Conservation (phyloP, 345 rosid species). For the Moricandia moricandioides region DNA sequence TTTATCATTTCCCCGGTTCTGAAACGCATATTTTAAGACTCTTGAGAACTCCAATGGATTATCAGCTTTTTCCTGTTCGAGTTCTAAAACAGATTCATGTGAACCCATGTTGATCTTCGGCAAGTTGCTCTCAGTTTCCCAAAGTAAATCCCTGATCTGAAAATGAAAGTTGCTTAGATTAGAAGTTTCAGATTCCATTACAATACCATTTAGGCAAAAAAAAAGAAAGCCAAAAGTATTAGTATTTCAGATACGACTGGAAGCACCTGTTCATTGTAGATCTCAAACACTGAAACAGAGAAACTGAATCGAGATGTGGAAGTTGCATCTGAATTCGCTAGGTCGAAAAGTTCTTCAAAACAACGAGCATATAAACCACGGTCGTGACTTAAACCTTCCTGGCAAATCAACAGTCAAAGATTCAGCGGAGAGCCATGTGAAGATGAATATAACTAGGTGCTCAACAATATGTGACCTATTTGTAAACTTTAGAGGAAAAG, state of each 20-base stretch:
- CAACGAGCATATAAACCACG: conserved; percentile 96
- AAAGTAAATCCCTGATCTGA: conserved; percentile 76
- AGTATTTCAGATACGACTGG: conserved; percentile 1
- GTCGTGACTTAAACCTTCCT: conserved; percentile 95
- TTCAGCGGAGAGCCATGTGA: conserved; percentile 10
- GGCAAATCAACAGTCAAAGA: conserved; percentile 37
- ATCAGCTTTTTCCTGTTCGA: conserved; percentile 66
- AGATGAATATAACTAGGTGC: conserved; percentile 1
- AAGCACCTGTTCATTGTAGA: conserved; percentile 90
- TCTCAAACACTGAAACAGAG: conserved; percentile 73
- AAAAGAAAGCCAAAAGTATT: conserved; percentile 6
- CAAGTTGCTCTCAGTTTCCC: conserved; percentile 48
- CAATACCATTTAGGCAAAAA: conserved; percentile 20
- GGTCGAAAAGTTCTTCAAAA: conserved; percentile 93
- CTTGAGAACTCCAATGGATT: conserved; percentile 77
- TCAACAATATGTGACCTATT: conserved; percentile 9
- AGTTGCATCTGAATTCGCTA: conserved; percentile 85
- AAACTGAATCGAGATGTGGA: conserved; percentile 69
- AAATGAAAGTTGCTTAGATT: conserved; percentile 30
- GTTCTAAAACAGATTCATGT: conserved; percentile 53
- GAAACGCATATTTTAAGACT: conserved; percentile 69
- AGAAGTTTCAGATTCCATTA: conserved; percentile 17
- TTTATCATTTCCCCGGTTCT: conserved; percentile 57
- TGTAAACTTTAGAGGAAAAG: conserved; percentile 23
- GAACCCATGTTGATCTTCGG: conserved; percentile 59